Conservation (phyloP, 2,329 filamentous ascomycete genomes). For the Botrytis cinerea region DNA sequence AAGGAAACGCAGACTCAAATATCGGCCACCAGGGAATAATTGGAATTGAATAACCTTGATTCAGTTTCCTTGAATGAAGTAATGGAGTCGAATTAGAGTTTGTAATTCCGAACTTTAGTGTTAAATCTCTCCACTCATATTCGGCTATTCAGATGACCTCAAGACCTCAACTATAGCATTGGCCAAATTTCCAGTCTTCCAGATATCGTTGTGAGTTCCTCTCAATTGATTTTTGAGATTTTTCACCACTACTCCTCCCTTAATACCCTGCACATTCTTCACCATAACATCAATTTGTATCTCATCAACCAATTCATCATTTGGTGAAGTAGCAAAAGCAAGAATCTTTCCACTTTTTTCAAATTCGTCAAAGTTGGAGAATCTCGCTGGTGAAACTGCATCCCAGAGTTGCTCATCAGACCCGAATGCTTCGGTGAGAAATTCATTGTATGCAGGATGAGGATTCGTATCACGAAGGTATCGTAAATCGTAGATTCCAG, state of each 20-base stretch:
- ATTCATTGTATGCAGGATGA: conserved; percentile 32
- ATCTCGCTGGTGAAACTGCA: conserved; percentile 40
- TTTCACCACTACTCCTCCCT: not conserved
- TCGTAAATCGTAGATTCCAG: conserved; percentile 66
- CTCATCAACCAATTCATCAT: conserved; percentile 45
- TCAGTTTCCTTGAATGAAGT: not conserved
- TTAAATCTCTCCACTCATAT: not conserved
- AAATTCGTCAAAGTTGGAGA: not conserved
- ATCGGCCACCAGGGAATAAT: not conserved
- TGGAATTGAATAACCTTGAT: not conserved
- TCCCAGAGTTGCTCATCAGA: conserved; percentile 53
- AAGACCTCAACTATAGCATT: not conserved
- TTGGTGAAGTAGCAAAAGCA: conserved; percentile 42
- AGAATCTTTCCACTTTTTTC: conserved; percentile 26
- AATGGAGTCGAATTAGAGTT: not conserved
- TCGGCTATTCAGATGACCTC: not conserved
- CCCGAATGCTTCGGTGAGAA: conserved; percentile 48
- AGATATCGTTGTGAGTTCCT: conserved; percentile 10
- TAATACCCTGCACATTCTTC: not conserved
- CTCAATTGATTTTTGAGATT: conserved; percentile 17
- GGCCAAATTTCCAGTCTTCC: conserved; percentile 13
- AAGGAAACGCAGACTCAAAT: not conserved
- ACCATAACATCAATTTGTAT: conserved; percentile 37
- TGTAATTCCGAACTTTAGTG: not conserved
- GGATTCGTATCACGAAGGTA: conserved; percentile 30